Evolutionary conservation across 1,284 basidiomycete species (phyloP).

Genomic region (Mycena citricolor): DNA sequence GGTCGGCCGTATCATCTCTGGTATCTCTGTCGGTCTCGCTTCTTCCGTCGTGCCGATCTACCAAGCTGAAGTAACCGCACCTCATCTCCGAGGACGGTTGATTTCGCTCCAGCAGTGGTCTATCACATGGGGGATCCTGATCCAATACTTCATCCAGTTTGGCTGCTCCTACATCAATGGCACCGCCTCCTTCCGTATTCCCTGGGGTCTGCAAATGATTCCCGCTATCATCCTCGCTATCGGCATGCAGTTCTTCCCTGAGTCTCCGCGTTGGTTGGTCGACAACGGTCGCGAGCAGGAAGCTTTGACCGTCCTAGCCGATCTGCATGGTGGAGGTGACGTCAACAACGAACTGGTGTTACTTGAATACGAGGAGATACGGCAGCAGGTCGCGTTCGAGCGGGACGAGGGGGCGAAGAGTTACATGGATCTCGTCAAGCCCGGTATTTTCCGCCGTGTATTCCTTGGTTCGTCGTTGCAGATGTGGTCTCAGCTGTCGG

Average conservation of each 20-base stretch:
- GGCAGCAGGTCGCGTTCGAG: constrained; percentile 69
- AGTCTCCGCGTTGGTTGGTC: constrained; percentile 36
- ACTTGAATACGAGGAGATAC: constrained; percentile 81
- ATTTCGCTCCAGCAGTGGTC: constrained; percentile 78
- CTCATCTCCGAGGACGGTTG: constrained; percentile 70
- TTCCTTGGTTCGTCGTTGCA: constrained; percentile 57
- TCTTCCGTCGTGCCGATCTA: constrained; percentile 67
- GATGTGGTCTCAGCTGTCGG: constrained; percentile 65
- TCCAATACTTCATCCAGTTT: too few relatives aligned
- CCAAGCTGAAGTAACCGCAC: constrained; percentile 71
- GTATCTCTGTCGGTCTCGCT: constrained; percentile 58
- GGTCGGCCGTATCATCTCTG: constrained; percentile 64
- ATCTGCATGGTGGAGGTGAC: constrained; percentile 77
- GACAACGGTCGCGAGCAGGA: constrained; percentile 51
- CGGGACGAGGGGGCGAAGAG: constrained; percentile 70
- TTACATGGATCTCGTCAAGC: constrained; percentile 65
- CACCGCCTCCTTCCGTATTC: constrained; percentile 72
- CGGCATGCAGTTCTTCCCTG: constrained; percentile 71
- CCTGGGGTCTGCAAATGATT: constrained; percentile 78
- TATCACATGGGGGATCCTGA: constrained; percentile 74
- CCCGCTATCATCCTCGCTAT: constrained; percentile 66
- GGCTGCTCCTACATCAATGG: too few relatives aligned
- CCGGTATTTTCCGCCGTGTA: constrained; percentile 58
- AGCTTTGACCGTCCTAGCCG: constrained; percentile 74
- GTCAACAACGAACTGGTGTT: constrained; percentile 63